Evolutionary conservation across 78 protist species (phyloP).

Genomic region (Speleostelium caveatum): DNA sequence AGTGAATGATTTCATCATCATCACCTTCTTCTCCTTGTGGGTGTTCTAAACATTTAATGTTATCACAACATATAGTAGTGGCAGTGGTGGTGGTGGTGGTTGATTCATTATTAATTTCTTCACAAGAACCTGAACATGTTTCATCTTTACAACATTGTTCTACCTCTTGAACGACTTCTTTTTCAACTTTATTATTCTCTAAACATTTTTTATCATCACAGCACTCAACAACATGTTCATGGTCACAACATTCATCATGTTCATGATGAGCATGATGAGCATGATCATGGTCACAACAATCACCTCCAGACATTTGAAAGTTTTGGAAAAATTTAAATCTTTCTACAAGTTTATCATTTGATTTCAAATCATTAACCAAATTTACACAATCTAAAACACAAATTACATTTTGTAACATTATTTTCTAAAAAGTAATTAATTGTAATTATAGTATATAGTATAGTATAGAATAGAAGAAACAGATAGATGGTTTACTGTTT

Average conservation of each 20-base stretch:
- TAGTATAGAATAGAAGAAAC: too few species aligned
- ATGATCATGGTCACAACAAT: not conserved
- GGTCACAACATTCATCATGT: constrained; percentile 3
- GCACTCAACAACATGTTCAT: not conserved
- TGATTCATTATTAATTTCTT: too few species aligned
- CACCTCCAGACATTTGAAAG: not conserved
- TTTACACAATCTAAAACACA: constrained; percentile 17
- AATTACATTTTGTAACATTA: constrained; percentile 31
- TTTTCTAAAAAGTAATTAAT: not conserved
- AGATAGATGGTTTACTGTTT: too few species aligned
- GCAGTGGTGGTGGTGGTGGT: not conserved
- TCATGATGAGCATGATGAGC: not conserved
- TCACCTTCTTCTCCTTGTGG: not conserved
- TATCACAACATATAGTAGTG: not conserved
- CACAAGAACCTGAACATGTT: not conserved
- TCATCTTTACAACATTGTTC: too few species aligned
- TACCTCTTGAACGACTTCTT: not conserved
- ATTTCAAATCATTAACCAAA: constrained; percentile 11
- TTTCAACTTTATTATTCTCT: too few species aligned
- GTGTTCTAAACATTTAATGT: not conserved
- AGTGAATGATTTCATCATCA: not conserved
- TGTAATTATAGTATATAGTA: too few species aligned
- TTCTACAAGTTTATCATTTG: constrained; percentile 14
- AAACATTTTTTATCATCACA: not conserved
- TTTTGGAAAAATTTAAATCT: not conserved